Evolutionary conservation across 306 rosid species (phyloP).

Genomic region (Rosa rugosa): DNA sequence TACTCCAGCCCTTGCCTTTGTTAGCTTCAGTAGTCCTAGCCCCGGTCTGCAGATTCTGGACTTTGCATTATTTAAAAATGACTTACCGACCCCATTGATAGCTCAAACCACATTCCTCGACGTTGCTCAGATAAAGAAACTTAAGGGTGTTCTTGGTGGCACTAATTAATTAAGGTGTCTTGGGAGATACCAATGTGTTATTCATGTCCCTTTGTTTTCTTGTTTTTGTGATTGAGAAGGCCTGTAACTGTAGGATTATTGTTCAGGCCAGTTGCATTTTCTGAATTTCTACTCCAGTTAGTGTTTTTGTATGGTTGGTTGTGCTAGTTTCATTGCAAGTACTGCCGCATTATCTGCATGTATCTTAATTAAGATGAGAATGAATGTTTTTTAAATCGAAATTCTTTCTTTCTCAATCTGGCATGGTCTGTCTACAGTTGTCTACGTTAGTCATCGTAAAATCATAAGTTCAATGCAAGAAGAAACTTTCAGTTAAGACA

Average conservation of each 20-base stretch:
- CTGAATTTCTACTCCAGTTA: neutral
- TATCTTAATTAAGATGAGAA: neutral
- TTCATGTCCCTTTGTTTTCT: conserved; percentile 16
- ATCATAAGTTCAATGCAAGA: neutral
- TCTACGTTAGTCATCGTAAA: neutral
- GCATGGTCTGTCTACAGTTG: neutral
- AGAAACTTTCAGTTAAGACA: neutral
- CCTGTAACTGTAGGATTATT: conserved; percentile 15
- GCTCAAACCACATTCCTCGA: conserved; percentile 58
- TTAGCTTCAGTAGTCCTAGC: conserved; percentile 57
- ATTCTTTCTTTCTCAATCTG: neutral
- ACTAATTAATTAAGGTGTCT: conserved; percentile 30
- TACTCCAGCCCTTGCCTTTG: conserved; percentile 30
- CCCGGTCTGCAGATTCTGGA: conserved; percentile 80
- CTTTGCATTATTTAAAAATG: conserved; percentile 61
- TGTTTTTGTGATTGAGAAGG: conserved; percentile 11
- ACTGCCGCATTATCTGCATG: neutral
- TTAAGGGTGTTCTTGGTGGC: conserved; percentile 88
- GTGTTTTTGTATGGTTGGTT: neutral
- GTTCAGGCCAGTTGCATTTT: neutral
- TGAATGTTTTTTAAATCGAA: neutral
- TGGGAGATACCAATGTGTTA: neutral
- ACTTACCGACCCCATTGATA: conserved; percentile 58
- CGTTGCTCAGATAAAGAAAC: conserved; percentile 58
- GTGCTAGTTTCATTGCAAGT: neutral